Evolutionary conservation across 1,284 basidiomycete species (phyloP).

Genomic region (Polyporus tsugae): DNA sequence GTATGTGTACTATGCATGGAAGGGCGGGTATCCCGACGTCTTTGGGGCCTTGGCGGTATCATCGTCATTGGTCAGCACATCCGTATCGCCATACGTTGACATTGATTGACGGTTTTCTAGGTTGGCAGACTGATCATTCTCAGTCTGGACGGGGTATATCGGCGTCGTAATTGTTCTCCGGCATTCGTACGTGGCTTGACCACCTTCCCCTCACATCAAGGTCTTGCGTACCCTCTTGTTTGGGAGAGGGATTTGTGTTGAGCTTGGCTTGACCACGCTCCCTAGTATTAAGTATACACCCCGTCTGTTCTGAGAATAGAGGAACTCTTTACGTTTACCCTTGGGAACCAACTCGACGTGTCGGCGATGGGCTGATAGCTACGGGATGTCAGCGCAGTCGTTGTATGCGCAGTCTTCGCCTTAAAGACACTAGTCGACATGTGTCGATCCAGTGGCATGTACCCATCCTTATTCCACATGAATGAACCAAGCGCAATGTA

Average conservation of each 20-base stretch:
- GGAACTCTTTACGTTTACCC: neutral
- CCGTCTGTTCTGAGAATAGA: neutral
- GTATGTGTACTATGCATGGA: slow-evolving; percentile 67
- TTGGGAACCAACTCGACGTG: neutral
- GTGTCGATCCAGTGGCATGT: neutral
- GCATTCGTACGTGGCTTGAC: neutral
- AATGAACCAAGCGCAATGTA: neutral
- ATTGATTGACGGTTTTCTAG: neutral
- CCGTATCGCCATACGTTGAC: neutral
- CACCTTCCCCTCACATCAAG: neutral
- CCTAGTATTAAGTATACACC: neutral
- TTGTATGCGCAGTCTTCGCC: neutral
- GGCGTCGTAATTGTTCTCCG: neutral
- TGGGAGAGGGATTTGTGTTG: neutral
- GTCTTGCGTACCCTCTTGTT: neutral
- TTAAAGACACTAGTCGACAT: too few relatives aligned
- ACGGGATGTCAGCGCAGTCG: neutral
- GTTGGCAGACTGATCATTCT: neutral
- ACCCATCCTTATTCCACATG: neutral
- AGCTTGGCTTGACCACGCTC: neutral
- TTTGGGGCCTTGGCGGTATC: slow-evolving; percentile 1
- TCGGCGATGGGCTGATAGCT: neutral
- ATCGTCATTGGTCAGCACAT: neutral
- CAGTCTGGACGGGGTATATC: neutral
- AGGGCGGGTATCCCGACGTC: slow-evolving; percentile 47